These are phyloP conservation scores for Moringa oleifera DNA, from an alignment of 345 rosid genomes.

Conservation along the genomic window DNA sequence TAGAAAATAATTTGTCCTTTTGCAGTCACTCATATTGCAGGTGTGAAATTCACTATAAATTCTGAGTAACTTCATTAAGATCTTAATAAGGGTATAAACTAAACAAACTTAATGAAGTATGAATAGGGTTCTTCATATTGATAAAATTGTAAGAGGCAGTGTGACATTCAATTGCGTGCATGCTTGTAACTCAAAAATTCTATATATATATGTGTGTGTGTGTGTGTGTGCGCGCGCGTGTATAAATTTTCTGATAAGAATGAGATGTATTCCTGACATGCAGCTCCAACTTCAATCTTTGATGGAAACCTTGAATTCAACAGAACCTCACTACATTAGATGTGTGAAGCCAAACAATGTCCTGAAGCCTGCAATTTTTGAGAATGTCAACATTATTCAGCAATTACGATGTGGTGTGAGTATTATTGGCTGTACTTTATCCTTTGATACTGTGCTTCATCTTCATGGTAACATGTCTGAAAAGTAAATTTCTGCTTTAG, in stretches of 20 bases:
- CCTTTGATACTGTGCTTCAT: background rate
- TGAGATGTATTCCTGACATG: constrained; percentile 24
- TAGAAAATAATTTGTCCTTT: no score
- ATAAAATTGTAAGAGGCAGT: background rate
- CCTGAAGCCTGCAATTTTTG: constrained; percentile 95
- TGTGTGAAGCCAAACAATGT: constrained; percentile 99
- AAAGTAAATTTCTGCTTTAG: constrained; percentile 4
- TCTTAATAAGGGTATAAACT: no score
- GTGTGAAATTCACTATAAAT: no score
- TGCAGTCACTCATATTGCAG: no score
- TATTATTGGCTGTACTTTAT: constrained; percentile 18
- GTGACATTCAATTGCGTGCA: background rate
- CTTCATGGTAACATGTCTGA: constrained; percentile 2
- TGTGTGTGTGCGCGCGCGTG: no score
- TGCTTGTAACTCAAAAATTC: background rate
- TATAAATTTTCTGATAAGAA: constrained; percentile 21
- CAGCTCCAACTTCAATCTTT: constrained; percentile 98
- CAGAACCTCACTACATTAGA: constrained; percentile 99
- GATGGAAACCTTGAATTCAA: constrained; percentile 92
- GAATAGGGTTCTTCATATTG: no score
- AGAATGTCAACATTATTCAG: constrained; percentile 86
- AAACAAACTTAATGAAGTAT: no score
- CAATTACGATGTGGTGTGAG: constrained; percentile 99
- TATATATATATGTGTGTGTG: background rate
- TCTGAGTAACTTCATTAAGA: no score